A percentile compares a stretch with the other conserved stretches of the same genome.
Evolutionary conservation across 2,329 filamentous ascomycete species (phyloP).

Genomic region (Helminthosporium solani): DNA sequence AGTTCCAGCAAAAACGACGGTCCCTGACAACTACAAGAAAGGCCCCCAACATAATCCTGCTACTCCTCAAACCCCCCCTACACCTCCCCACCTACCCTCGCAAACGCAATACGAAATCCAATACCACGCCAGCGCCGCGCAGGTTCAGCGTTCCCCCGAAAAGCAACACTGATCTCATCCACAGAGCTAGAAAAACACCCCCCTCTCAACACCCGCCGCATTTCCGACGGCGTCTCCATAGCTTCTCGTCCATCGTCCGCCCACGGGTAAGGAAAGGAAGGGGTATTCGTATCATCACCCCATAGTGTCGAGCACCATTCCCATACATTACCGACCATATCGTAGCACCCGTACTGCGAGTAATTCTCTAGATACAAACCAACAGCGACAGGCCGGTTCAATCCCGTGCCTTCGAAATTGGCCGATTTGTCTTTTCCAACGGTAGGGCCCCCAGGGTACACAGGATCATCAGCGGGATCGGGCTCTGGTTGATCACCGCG

Average conservation of each 20-base stretch:
- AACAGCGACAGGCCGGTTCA: neutral
- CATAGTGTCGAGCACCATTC: constrained; percentile 5
- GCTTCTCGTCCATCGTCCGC: constrained; percentile 1
- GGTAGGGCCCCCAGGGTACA: constrained; percentile 2
- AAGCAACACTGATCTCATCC: neutral
- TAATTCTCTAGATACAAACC: neutral
- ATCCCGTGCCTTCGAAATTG: neutral
- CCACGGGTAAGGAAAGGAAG: constrained; percentile 1
- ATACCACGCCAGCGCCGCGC: constrained; percentile 1
- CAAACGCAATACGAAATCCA: constrained; percentile 3
- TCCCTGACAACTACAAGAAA: too few species aligned
- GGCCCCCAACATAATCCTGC: too few species aligned
- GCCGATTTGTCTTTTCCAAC: neutral
- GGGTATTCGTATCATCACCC: neutral
- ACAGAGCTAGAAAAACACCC: neutral
- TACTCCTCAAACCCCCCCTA: too few species aligned
- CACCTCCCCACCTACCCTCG: too few species aligned
- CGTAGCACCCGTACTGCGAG: neutral
- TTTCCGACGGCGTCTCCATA: neutral
- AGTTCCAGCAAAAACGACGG: too few species aligned
- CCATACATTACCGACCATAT: constrained; percentile 4
- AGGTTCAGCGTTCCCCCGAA: neutral
- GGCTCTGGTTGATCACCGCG: neutral
- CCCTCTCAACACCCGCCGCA: neutral
- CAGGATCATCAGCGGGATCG: neutral